Percentiles rank a stretch among this genome's conserved stretches.
phyloP scores from a whole-genome alignment of 495 filamentous ascomycete species.

The Neurospora cerealis region DNA sequence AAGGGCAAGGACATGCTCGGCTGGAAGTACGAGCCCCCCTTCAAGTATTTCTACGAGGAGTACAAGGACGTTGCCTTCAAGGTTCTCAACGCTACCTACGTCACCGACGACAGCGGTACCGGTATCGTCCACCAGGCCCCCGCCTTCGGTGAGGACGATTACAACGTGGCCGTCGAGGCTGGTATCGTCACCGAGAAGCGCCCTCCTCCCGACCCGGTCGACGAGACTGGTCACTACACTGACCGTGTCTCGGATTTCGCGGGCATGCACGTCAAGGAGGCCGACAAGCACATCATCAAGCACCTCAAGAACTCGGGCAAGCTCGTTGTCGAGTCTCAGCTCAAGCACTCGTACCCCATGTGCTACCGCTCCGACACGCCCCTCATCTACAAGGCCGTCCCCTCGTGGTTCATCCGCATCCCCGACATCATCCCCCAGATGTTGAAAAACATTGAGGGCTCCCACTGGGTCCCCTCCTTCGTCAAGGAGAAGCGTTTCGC shows the following conservation, averaged over 20 bases:
- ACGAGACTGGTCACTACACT: conserved; percentile 74
- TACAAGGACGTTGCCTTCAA: conserved; percentile 94
- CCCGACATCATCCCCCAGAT: conserved; percentile 77
- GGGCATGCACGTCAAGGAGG: conserved; percentile 86
- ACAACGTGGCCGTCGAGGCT: conserved; percentile 64
- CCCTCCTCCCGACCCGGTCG: conserved; percentile 80
- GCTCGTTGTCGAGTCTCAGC: conserved; percentile 77
- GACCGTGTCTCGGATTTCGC: conserved; percentile 71
- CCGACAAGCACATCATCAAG: conserved; percentile 93
- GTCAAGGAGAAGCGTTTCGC: conserved; percentile 89
- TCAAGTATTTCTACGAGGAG: conserved; percentile 87
- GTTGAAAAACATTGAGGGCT: conserved; percentile 78
- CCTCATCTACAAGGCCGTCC: conserved; percentile 88
- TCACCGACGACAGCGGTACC: conserved; percentile 85
- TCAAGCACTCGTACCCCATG: conserved; percentile 91
- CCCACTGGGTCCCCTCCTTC: conserved; percentile 88
- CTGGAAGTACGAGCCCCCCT: conserved; percentile 86
- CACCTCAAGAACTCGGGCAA: conserved; percentile 72
- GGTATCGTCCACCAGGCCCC: conserved; percentile 95
- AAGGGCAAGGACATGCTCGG: conserved; percentile 83
- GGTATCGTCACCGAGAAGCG: conserved; percentile 72
- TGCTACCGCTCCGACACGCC: conserved; percentile 95
- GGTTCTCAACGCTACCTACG: conserved; percentile 80
- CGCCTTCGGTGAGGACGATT: conserved; percentile 96
- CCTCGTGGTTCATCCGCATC: conserved; percentile 92